Base-by-base conservation (phyloP, 352 stramenopile genomes). In the Elongisporangium anandrum region DNA sequence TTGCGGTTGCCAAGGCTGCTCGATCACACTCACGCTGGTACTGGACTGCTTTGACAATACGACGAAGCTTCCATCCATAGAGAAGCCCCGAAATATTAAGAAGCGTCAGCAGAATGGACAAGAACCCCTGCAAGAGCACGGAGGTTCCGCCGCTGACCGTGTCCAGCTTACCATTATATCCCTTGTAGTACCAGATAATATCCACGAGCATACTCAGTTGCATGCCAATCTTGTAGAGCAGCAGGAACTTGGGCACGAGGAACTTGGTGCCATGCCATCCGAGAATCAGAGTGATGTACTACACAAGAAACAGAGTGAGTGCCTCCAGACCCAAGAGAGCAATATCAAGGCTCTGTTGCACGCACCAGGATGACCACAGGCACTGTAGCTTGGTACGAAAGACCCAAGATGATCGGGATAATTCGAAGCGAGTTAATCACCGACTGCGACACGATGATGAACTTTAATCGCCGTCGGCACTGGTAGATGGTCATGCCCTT, bases 151-250 rank as follows among this genome's bases (percentile, higher is more conserved):
- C 76, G 56, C 81, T 94, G 45, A 93, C 84, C 59, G 65, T 87
- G 22, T 73, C 84, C n/a, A 92, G 69, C 45, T 88, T 92, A 58
- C 87, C 87, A 59, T 95, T 95, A 77, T 94, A 95, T 57, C 83
- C 83, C 41, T 89, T 85, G 48, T 62, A 79, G 72, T 95, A 95
- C 85, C 85, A 95, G 52, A 94, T 87, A 39, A 94, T 75, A 61
- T 95, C 87, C 26, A 95, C 80, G 2, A 90, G 24, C 9, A 95
- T 55, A 64, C 79, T 95, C 21, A 95, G 60, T 58, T 95, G 87
- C 87, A 95, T 95, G 52, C 87, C 87, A 47, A 95, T 88, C 65
- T 95, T 95, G 78, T 94, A 95, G 56, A 89, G 81, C 22, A 95
- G 74, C 57, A 95, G 61, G 60, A 92, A 95, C 59, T 90, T 88